phyloP scores from a whole-genome alignment of 441 rosid genomes.

The Mallotus repandus region DNA sequence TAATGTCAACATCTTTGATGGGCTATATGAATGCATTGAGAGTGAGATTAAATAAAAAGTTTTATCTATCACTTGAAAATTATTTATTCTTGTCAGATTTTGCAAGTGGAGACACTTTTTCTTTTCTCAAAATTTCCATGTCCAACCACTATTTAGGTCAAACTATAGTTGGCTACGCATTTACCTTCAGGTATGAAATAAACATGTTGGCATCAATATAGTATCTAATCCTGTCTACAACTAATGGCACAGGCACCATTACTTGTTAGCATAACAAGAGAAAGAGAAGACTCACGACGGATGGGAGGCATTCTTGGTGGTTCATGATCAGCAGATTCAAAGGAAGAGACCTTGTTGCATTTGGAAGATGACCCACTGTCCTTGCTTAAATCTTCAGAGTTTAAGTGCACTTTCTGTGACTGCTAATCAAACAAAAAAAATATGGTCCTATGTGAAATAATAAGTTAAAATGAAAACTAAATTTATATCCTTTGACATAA shows the following conservation, averaged over 20 bases:
- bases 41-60: background rate
- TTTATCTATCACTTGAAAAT: background rate
- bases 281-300: conserved; percentile 56
- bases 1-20: conserved; percentile 41
- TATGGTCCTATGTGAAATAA: background rate
- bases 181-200: background rate
- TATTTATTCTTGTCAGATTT: background rate
- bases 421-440: conserved; percentile 26
- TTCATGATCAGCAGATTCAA: conserved; percentile 50
- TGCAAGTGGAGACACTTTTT: background rate
- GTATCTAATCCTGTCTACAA: background rate
- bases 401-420: conserved; percentile 54
- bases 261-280: background rate
- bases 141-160: background rate
- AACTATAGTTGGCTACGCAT: background rate
- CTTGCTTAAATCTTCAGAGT: conserved; percentile 47
- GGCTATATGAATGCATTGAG: conserved; percentile 8
- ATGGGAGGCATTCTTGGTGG: conserved; percentile 70
- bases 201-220: background rate
- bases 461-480: too few species aligned
- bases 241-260: background rate
- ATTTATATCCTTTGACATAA: too few species aligned
- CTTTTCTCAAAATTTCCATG: background rate
- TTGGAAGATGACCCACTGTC: conserved; percentile 70
- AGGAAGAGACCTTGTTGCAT: conserved; percentile 42